Base-by-base conservation (phyloP, 306 rosid species). In the Abrus pulchellus region DNA sequence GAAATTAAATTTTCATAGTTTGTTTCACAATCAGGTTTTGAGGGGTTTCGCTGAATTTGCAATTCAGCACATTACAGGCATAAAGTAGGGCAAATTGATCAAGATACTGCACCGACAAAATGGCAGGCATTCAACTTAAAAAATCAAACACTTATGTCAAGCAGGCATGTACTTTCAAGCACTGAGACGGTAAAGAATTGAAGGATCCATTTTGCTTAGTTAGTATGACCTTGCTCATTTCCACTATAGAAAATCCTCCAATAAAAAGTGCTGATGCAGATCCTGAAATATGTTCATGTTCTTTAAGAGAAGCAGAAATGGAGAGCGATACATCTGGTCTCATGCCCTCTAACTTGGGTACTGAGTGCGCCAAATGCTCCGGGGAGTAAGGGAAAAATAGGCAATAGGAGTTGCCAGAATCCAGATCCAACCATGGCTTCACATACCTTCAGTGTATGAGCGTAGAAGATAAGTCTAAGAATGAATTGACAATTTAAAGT, bases 341-440 rank as follows among this genome's bases (percentile, higher is more conserved):
- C 88, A 82, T 89, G 87, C 88, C 94, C 84, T 84, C 90, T 45
- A 87, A 83, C 90, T 86, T 90, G 61, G 96, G 90, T n/a, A 83
- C 80, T 34, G 86, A 89, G 71, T 73, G 92, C 78, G 86, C 93
- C 90, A 94, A 81, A 85, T 93, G 93, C 97, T 87, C 99, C 1
- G 99, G 97, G 20, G 94, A 65, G 92, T 92, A 90, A 20, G 99
- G 97, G 86, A 90, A 93, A 81, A 92, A 94, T 81, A 93, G 90
- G 87, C 99, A 94, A 83, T 85, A 93, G 67, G 92, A 82, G 70
- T 84, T 84, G 81, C 93, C 91, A 28, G 87, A 77, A 77, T 86
- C 90, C 80, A 85, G 86, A 90, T 94, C 97, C 84, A 86, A 71
- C 99, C 99, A 92, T 56, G 97, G 97, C 80, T 91, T 93, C 74